A percentile compares a stretch with the other conserved stretches of the same genome.
Evolutionary conservation across 108 stramenopile genomes (phyloP).

Genomic region (Stephanodiscus minutulus): DNA sequence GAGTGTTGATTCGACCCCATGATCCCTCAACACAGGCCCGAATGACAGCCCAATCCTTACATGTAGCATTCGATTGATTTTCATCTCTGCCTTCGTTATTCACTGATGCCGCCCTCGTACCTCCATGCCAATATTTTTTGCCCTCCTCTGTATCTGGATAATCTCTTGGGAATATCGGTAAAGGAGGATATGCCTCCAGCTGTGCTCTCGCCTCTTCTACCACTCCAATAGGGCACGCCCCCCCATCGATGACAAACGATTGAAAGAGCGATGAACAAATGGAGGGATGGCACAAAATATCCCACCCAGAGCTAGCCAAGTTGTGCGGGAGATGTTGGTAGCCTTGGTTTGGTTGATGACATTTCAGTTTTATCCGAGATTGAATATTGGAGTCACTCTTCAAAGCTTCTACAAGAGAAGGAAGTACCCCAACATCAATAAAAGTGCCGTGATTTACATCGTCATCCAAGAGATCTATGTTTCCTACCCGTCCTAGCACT

Average conservation of each 20-base stretch:
- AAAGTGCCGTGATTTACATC: slow-evolving; percentile 29
- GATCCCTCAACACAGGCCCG: slow-evolving; percentile 52
- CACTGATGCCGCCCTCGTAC: not conserved
- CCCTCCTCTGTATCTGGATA: slow-evolving; percentile 69
- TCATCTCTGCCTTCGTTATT: slow-evolving; percentile 8
- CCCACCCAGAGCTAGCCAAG: slow-evolving; percentile 65
- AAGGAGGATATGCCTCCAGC: slow-evolving; percentile 72
- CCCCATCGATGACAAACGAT: slow-evolving; percentile 45
- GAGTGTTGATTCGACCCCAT: slow-evolving; percentile 41
- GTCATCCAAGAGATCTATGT: slow-evolving; percentile 2
- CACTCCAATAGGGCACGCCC: slow-evolving; percentile 73
- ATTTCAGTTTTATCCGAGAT: slow-evolving; percentile 30
- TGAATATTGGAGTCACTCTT: slow-evolving; percentile 4
- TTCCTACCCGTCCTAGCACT: slow-evolving; percentile 15
- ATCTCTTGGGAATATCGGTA: slow-evolving; percentile 78
- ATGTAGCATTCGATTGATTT: slow-evolving; percentile 1
- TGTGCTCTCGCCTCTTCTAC: slow-evolving; percentile 62
- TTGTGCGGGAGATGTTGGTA: slow-evolving; percentile 54
- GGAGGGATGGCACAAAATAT: slow-evolving; percentile 56
- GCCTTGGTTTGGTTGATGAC: slow-evolving; percentile 33
- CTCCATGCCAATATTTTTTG: slow-evolving; percentile 59
- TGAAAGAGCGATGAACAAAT: slow-evolving; percentile 56
- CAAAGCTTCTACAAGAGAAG: not conserved
- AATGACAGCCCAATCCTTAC: slow-evolving; percentile 41
- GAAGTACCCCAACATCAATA: slow-evolving; percentile 10